Base-by-base conservation (phyloP, 1,284 basidiomycete species). In the Moniliophthora roreri region DNA sequence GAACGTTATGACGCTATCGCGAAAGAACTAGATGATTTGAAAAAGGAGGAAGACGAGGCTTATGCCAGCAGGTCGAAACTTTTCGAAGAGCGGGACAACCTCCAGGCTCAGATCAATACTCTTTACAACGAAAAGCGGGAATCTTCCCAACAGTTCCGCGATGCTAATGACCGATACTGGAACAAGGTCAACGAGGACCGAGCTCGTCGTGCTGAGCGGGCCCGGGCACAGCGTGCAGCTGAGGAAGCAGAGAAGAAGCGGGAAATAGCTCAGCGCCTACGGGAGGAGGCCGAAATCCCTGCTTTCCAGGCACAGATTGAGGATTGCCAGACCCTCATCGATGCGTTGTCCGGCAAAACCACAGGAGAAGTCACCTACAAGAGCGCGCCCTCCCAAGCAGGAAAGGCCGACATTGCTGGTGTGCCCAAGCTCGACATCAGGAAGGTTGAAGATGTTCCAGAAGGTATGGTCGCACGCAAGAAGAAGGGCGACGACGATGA, bases 241-340 rank as follows among this genome's bases (percentile, higher is more conserved):
- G 87, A 93, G 64, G 95, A 98, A 65, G 81, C 86, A 23, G 80
- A 84, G 56, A 93, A 93, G 75, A 89, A 88, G 66, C 79, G 87
- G 67, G 93, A 94, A 67, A 77, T 88, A 55, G 92, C 89, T 40
- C 81, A 87, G 59, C 85, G 85, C 42, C 67, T 99, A 54, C 87
- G 92, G 53, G 97, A 99, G 60, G 95, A 98, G 64, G 97, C 97
- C 28, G 84, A 89, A 53, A 66, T 82, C 38, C 95, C 97, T 37
- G 97, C 97, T 0, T 99, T 86, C 78, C 91, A 94, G 64, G 80
- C 87, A 55, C 87, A 98, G 71, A 95, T 99, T 63, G 95, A 99
- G 74, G 97, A 99, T 71, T 98, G 95, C 74, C 89, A 93, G 65
- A 95, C 91, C 6, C 83, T 97, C 58, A 91, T 99, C 69, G 91